phyloP scores from a whole-genome alignment of 495 filamentous ascomycete genomes.

The Aspergillus biplanus region DNA sequence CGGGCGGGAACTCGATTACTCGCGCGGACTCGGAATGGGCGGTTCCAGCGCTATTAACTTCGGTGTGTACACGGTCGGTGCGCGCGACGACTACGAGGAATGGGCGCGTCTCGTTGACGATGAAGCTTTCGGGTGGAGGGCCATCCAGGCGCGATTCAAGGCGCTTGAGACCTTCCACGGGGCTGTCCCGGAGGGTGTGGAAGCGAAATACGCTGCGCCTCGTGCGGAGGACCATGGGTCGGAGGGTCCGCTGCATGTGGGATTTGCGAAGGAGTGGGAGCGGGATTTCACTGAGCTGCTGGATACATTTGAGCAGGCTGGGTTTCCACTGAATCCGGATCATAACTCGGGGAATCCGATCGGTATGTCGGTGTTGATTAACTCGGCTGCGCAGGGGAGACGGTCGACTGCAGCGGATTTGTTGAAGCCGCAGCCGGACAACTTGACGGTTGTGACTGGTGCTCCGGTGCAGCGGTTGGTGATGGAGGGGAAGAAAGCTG shows the following conservation, averaged over 20 bases:
- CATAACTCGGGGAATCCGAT: conserved; percentile 64
- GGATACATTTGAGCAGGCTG: conserved; percentile 48
- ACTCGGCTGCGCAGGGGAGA: conserved; percentile 49
- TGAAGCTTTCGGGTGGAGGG: conserved; percentile 54
- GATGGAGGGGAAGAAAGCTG: conserved; percentile 52
- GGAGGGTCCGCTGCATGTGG: conserved; percentile 49
- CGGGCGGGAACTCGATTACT: conserved; percentile 57
- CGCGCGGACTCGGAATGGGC: conserved; percentile 62
- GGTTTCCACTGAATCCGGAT: conserved; percentile 55
- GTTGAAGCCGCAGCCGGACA: conserved; percentile 43
- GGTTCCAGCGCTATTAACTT: conserved; percentile 69
- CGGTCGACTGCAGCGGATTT: conserved; percentile 58
- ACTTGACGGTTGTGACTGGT: conserved; percentile 55
- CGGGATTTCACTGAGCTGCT: conserved; percentile 49
- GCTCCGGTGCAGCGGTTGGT: conserved; percentile 54
- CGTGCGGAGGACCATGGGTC: conserved; percentile 50
- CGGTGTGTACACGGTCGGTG: conserved; percentile 58
- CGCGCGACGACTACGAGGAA: conserved; percentile 62
- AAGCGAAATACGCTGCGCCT: conserved; percentile 35
- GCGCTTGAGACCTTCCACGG: conserved; percentile 57
- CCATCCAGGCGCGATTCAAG: conserved; percentile 52
- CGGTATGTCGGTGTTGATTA: conserved; percentile 55
- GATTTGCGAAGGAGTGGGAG: conserved; percentile 54
- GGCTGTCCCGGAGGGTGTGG: conserved; percentile 26
- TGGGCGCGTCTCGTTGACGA: conserved; percentile 48